Percentiles rank a stretch among this genome's conserved stretches.
phyloP scores from a whole-genome alignment of 805 yeast genomes.

The Ogataea allantospora region DNA sequence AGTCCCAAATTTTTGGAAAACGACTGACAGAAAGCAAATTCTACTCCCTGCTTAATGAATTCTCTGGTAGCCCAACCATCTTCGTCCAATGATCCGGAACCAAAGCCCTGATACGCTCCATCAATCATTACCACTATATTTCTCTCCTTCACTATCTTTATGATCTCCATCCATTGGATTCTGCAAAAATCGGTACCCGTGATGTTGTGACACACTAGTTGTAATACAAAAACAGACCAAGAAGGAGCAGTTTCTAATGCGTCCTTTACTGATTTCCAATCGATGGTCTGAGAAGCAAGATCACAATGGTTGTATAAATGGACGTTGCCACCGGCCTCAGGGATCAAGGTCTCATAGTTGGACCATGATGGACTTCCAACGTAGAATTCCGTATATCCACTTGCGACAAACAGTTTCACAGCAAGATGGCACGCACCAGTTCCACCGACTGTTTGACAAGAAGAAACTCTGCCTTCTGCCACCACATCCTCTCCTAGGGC shows the following conservation, averaged over 20 bases:
- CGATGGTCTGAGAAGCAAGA: constrained; percentile 37
- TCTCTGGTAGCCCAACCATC: constrained; percentile 52
- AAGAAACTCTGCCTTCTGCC: constrained; percentile 37
- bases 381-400: constrained; percentile 40
- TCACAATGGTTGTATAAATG: constrained; percentile 45
- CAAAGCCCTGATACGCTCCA: constrained; percentile 88
- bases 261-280: constrained; percentile 54
- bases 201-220: constrained; percentile 91
- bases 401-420: constrained; percentile 43
- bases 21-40: constrained; percentile 70
- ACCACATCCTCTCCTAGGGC: constrained; percentile 35
- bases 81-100: constrained; percentile 69
- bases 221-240: constrained; percentile 64
- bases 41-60: constrained; percentile 42
- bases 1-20: constrained; percentile 87
- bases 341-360: constrained; percentile 47
- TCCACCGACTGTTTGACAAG: constrained; percentile 49
- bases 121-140: constrained; percentile 74
- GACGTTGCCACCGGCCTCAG: constrained; percentile 45
- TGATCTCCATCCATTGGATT: constrained; percentile 70
- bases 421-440: constrained; percentile 49
- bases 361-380: constrained; percentile 47
- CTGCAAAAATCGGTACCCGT: constrained; percentile 81
- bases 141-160: constrained; percentile 53
- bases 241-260: constrained; percentile 51